phyloP scores from a whole-genome alignment of 805 yeast species.

The Zygosaccharomyces siamensis region DNA sequence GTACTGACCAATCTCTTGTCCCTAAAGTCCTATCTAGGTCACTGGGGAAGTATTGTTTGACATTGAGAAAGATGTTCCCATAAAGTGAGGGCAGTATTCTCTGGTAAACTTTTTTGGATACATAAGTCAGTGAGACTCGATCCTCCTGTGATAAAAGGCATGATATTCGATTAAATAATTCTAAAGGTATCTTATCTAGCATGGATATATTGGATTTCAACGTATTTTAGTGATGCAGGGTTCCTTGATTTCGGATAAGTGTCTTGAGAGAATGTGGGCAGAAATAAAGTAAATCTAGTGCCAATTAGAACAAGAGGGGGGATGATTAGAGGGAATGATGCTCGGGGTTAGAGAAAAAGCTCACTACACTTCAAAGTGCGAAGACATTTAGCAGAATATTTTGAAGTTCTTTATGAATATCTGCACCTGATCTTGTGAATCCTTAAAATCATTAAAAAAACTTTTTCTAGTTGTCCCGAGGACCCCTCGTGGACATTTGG shows the following conservation, averaged over 20 bases:
- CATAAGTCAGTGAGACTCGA: constrained; percentile 25
- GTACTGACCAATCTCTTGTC: constrained; percentile 27
- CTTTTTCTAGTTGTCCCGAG: constrained; percentile 7
- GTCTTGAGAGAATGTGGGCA: not conserved
- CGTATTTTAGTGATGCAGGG: not conserved
- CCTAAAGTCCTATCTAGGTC: constrained; percentile 26
- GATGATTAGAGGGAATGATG: too few relatives aligned
- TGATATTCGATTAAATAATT: constrained; percentile 19
- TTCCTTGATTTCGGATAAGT: not conserved
- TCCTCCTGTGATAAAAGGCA: constrained; percentile 25
- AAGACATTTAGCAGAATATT: too few relatives aligned
- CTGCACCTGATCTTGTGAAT: not conserved
- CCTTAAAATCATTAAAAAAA: not conserved
- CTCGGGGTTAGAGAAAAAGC: too few relatives aligned
- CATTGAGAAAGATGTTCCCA: constrained; percentile 26
- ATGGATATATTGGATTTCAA: constrained; percentile 8
- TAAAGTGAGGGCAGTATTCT: constrained; percentile 22
- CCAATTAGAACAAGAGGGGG: too few relatives aligned
- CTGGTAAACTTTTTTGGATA: constrained; percentile 16
- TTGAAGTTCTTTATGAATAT: too few relatives aligned
- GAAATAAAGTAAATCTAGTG: not conserved
- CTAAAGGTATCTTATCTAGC: constrained; percentile 25
- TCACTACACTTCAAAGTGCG: too few relatives aligned
- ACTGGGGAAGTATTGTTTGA: constrained; percentile 22
- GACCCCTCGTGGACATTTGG: constrained; percentile 75